A percentile compares a stretch with the other conserved stretches of the same genome.
Evolutionary conservation across 345 rosid genomes (phyloP).

Genomic region (Pugionium cornutum): DNA sequence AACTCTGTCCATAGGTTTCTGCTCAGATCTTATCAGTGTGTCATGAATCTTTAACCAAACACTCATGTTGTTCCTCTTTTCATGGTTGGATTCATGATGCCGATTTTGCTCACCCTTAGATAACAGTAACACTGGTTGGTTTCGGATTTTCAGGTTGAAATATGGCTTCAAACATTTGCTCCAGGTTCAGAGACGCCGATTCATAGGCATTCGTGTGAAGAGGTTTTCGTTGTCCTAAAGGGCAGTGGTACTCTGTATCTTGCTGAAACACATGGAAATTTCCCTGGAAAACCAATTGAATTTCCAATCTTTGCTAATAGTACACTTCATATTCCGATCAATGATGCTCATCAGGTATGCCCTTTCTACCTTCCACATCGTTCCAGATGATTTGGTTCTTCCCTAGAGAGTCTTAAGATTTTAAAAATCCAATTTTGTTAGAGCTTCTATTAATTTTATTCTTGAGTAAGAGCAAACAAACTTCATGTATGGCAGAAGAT

Average conservation of each 20-base stretch:
- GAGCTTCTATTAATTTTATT: background rate
- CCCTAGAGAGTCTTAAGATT: conserved; percentile 7
- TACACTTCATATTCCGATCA: conserved; percentile 75
- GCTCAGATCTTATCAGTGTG: background rate
- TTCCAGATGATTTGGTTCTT: background rate
- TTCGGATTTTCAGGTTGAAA: conserved; percentile 58
- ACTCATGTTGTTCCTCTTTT: background rate
- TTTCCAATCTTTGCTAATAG: conserved; percentile 63
- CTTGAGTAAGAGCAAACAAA: background rate
- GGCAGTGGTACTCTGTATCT: conserved; percentile 75
- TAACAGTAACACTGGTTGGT: conserved; percentile 3
- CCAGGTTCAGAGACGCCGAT: conserved; percentile 79
- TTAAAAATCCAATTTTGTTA: background rate
- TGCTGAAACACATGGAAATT: conserved; percentile 63
- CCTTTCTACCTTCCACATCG: background rate
- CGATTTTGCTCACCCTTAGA: conserved; percentile 7
- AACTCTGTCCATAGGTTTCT: background rate
- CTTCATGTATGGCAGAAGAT: background rate
- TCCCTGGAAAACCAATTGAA: conserved; percentile 80
- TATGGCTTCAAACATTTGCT: conserved; percentile 92
- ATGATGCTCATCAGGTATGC: conserved; percentile 88
- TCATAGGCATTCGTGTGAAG: conserved; percentile 95
- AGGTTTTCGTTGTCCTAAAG: conserved; percentile 73
- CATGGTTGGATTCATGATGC: conserved; percentile 11
- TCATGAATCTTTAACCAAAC: background rate